Evolutionary conservation across 129 eudicot species (phyloP).

Genomic region (Flaveria ramosissima): DNA sequence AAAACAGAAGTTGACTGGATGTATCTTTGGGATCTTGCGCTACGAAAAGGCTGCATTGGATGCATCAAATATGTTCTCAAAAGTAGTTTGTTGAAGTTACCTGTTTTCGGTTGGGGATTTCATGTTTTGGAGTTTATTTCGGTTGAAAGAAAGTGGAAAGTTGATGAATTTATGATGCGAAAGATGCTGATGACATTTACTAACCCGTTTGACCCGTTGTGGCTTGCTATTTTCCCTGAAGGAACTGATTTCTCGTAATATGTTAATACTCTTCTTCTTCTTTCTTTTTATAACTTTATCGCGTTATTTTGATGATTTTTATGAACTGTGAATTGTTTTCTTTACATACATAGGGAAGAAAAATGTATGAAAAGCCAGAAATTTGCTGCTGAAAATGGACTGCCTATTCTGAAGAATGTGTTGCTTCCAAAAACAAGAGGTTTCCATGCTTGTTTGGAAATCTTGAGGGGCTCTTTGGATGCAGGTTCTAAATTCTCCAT

Average conservation of each 20-base stretch:
- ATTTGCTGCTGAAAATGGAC: slow-evolving; percentile 70
- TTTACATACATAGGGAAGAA: slow-evolving; percentile 50
- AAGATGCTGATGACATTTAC: slow-evolving; percentile 59
- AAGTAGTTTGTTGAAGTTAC: slow-evolving; percentile 84
- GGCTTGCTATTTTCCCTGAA: slow-evolving; percentile 95
- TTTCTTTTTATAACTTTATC: neutral
- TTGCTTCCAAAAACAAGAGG: slow-evolving; percentile 88
- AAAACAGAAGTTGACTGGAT: slow-evolving; percentile 98
- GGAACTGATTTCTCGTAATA: slow-evolving; percentile 88
- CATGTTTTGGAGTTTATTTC: slow-evolving; percentile 81
- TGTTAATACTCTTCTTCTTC: slow-evolving; percentile 10
- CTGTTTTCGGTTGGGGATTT: slow-evolving; percentile 90
- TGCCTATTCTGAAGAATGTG: slow-evolving; percentile 72
- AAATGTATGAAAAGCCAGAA: slow-evolving; percentile 74
- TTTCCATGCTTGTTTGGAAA: slow-evolving; percentile 74
- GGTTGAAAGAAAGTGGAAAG: slow-evolving; percentile 86
- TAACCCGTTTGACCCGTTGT: slow-evolving; percentile 54
- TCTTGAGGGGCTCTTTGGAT: slow-evolving; percentile 65
- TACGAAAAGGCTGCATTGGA: slow-evolving; percentile 78
- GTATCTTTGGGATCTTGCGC: slow-evolving; percentile 88
- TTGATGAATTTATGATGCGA: slow-evolving; percentile 63
- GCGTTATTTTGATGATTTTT: slow-evolving; percentile 8
- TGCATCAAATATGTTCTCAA: slow-evolving; percentile 75
- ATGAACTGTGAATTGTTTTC: neutral
- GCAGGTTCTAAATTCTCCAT: slow-evolving; percentile 57